Evolutionary conservation across 441 rosid genomes (phyloP), one percentile per base, ranked within the genome.

Genomic region (Biscutella laevigata): DNA sequence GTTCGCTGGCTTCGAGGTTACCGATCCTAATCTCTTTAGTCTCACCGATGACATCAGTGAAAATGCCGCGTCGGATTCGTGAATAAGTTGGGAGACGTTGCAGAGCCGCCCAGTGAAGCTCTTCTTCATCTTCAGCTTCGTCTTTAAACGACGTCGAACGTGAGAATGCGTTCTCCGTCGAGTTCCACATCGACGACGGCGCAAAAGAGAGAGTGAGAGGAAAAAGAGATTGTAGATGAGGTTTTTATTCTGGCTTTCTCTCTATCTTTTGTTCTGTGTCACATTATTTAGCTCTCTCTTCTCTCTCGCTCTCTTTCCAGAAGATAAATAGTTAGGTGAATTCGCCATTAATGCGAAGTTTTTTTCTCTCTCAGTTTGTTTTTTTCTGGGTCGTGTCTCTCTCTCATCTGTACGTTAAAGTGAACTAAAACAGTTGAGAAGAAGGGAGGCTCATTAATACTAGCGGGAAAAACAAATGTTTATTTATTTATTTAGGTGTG

Each of bases 91-190:
- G 98, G 30, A 92, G 70, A 26, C 98, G 75, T 78, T 92, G 92
- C 28, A 92, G 58, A 53, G 94, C 98, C 11, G 89, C 98, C 96
- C 96, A 86, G 8, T 77, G 84, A 2, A 91, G 82, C 40, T 82
- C 94, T 74, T 88, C 96, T 73, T 91, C 98, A 24, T 91, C 96
- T 27, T 79, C 94, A 0, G 54, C 76, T 15, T 62, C 77, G 44
- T 79, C 94, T 65, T 71, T 60, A 47, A 74, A 75, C 62, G 96
- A 85, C 46, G 83, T 53, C 66, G 94, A 46, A 56, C 85, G 74
- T 13, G 84, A 64, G 57, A 91, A 83, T 14, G 71, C 81, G 47
- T 79, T 85, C 74, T 83, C 94, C 63, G 77, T 76, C 63, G 95
- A 79, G 62, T 75, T 88, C 98, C 98, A 91, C 98, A 91, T 90